Conservation (phyloP, 805 yeast species). For the Candida ascalaphidarum region DNA sequence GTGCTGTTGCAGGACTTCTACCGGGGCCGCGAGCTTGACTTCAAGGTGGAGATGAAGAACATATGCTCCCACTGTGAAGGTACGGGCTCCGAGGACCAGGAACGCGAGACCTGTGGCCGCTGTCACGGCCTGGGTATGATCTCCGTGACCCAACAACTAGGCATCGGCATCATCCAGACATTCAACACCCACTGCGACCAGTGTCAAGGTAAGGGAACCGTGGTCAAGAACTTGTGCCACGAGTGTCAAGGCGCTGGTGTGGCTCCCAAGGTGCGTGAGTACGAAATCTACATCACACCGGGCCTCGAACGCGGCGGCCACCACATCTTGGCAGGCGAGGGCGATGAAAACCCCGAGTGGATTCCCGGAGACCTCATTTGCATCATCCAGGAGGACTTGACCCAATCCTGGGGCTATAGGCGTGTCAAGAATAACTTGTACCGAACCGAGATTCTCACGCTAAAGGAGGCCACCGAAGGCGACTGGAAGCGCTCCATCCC, state of each 20-base stretch:
- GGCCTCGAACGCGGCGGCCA: slow-evolving; percentile 61
- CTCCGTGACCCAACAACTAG: slow-evolving; percentile 63
- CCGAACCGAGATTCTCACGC: slow-evolving; percentile 69
- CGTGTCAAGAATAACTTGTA: slow-evolving; percentile 68
- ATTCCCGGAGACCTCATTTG: slow-evolving; percentile 73
- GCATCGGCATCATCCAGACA: slow-evolving; percentile 85
- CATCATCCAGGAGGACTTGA: slow-evolving; percentile 46
- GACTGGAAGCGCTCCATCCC: slow-evolving; percentile 69
- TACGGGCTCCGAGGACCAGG: slow-evolving; percentile 76
- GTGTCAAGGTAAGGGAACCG: slow-evolving; percentile 73
- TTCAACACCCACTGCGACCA: slow-evolving; percentile 70
- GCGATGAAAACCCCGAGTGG: slow-evolving; percentile 78
- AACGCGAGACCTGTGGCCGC: slow-evolving; percentile 50
- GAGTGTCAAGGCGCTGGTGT: slow-evolving; percentile 69
- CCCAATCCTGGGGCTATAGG: slow-evolving; percentile 72
- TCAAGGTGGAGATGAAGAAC: slow-evolving; percentile 61
- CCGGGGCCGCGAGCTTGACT: slow-evolving; percentile 55
- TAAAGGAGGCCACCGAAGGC: slow-evolving; percentile 68
- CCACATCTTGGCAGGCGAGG: slow-evolving; percentile 61
- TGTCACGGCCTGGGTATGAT: slow-evolving; percentile 76
- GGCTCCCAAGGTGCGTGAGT: slow-evolving; percentile 43
- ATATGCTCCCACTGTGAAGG: slow-evolving; percentile 76
- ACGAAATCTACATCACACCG: slow-evolving; percentile 54
- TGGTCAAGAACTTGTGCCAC: slow-evolving; percentile 55
- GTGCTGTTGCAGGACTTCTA: slow-evolving; percentile 60